Percentiles rank a stretch among this genome's conserved stretches.
Conservation (phyloP, 768 basidiomycete species). For the Exsudoporus frostii region DNA sequence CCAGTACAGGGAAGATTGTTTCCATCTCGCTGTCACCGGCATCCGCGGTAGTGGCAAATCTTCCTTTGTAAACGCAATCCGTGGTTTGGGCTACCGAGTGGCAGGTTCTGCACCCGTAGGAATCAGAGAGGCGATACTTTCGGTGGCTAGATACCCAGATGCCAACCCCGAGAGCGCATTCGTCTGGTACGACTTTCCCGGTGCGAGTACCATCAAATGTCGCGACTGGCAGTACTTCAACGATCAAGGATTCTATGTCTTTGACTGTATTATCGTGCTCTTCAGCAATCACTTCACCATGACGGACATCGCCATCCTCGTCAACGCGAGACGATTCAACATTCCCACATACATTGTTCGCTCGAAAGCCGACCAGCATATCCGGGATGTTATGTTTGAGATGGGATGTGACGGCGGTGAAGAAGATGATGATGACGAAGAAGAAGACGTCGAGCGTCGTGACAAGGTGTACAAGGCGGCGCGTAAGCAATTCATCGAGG, state of each 20-base stretch:
- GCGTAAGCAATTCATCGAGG: conserved; percentile 18
- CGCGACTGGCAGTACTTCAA: conserved; percentile 38
- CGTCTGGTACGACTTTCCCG: conserved; percentile 37
- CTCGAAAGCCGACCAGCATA: conserved; percentile 35
- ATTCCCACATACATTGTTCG: conserved; percentile 36
- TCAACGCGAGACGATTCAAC: conserved; percentile 27
- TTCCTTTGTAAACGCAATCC: conserved; percentile 7
- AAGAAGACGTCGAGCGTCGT: not conserved
- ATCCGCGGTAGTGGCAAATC: conserved; percentile 36
- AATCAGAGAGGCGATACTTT: too few relatives aligned
- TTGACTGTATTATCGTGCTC: conserved; percentile 34
- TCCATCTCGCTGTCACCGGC: conserved; percentile 35
- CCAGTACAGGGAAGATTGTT: conserved; percentile 25
- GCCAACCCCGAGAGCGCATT: conserved; percentile 15
- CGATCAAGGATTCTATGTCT: conserved; percentile 34
- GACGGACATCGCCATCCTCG: conserved; percentile 34
- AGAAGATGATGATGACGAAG: conserved; percentile 14
- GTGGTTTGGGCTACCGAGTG: too few relatives aligned
- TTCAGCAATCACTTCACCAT: conserved; percentile 33
- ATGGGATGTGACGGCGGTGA: conserved; percentile 22
- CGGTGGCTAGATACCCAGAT: conserved; percentile 27
- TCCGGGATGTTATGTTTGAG: conserved; percentile 23
- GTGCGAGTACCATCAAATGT: conserved; percentile 32
- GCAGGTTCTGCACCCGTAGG: too few relatives aligned
- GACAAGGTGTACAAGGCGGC: conserved; percentile 11